These are phyloP conservation scores for Barnettozyma botsteinii DNA, from an alignment of 805 yeast genomes.

Conservation along the genomic window DNA sequence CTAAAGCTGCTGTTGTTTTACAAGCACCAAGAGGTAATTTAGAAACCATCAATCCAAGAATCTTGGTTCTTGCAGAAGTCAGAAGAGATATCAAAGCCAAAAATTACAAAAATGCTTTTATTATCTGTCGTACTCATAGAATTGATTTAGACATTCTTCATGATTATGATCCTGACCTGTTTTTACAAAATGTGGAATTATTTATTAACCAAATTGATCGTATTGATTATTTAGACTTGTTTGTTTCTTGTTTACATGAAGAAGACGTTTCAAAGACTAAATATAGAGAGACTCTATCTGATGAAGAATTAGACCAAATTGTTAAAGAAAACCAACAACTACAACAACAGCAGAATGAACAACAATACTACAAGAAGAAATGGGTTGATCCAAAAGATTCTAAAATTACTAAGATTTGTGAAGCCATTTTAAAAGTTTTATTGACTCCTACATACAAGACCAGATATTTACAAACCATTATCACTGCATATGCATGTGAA, in stretches of 20 bases:
- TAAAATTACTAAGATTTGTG: slow-evolving; percentile 75
- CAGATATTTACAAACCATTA: slow-evolving; percentile 65
- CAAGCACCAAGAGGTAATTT: slow-evolving; percentile 96
- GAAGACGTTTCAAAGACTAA: slow-evolving; percentile 81
- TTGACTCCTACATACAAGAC: slow-evolving; percentile 42
- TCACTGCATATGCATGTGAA: slow-evolving; percentile 91
- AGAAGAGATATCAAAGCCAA: slow-evolving; percentile 56
- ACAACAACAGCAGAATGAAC: slow-evolving; percentile 29
- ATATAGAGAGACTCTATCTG: slow-evolving; percentile 62
- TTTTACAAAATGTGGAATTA: slow-evolving; percentile 52
- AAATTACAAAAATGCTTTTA: slow-evolving; percentile 68
- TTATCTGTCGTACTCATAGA: slow-evolving; percentile 83
- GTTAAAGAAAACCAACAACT: slow-evolving; percentile 28
- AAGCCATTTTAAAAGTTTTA: slow-evolving; percentile 56
- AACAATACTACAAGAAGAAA: slow-evolving; percentile 29
- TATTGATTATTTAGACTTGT: slow-evolving; percentile 77
- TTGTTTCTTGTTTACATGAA: slow-evolving; percentile 77
- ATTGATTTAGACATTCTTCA: slow-evolving; percentile 84
- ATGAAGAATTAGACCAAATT: slow-evolving; percentile 27
- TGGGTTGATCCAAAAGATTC: slow-evolving; percentile 36
- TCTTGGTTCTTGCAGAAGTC: slow-evolving; percentile 82
- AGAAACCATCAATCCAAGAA: slow-evolving; percentile 90
- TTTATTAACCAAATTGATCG: slow-evolving; percentile 67
- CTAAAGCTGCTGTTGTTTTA: slow-evolving; percentile 72
- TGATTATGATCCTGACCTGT: slow-evolving; percentile 76